phyloP scores from a whole-genome alignment of 768 basidiomycete species.

The Hortiboletus flavorubellus region DNA sequence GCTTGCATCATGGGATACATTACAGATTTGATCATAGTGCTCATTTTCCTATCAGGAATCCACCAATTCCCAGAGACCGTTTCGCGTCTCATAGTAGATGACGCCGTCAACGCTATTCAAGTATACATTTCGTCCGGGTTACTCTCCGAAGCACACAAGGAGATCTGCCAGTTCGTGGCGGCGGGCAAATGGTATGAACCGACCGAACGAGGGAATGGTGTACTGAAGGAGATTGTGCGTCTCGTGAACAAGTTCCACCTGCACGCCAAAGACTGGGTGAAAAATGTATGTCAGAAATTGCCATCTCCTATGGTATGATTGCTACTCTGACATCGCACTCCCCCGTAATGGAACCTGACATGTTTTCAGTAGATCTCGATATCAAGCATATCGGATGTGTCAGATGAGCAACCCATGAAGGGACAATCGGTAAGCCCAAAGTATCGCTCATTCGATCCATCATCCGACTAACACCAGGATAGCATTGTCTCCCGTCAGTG shows the following conservation, averaged over 20 bases:
- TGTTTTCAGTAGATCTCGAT: background rate
- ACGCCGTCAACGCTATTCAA: background rate
- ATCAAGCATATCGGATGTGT: background rate
- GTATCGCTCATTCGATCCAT: background rate
- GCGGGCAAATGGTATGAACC: background rate
- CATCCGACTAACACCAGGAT: background rate
- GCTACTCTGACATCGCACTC: background rate
- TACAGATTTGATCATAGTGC: background rate
- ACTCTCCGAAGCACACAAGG: background rate
- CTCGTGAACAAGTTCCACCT: constrained; percentile 1
- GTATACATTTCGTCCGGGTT: background rate
- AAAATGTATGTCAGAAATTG: background rate
- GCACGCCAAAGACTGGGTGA: background rate
- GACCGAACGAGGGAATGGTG: background rate
- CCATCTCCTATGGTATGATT: background rate
- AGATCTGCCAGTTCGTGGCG: background rate
- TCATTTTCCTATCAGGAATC: constrained; percentile 1
- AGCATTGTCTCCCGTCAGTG: background rate
- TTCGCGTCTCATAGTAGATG: background rate
- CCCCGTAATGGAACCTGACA: background rate
- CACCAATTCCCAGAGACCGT: background rate
- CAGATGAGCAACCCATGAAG: background rate
- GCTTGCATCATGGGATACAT: constrained; percentile 3
- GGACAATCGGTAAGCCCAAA: background rate
- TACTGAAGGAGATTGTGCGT: background rate